These are phyloP conservation scores for Phytopythium sindhum DNA, from an alignment of 352 stramenopile species.

Conservation along the genomic window DNA sequence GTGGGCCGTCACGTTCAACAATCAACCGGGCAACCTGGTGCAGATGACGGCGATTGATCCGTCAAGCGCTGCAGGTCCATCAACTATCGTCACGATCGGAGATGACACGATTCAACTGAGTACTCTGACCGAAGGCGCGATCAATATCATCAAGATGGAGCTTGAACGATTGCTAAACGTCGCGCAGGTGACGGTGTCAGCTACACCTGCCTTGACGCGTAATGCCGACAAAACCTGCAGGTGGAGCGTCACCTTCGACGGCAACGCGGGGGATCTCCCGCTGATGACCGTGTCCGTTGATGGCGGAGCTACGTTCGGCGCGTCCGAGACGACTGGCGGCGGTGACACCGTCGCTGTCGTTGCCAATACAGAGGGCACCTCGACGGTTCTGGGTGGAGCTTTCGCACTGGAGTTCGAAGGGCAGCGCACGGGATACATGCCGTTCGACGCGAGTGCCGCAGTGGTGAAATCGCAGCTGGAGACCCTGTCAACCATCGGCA, in stretches of 20 bases:
- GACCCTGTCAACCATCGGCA: constrained; percentile 84
- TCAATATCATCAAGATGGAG: constrained; percentile 94
- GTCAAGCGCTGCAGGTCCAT: constrained; percentile 28
- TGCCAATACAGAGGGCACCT: constrained; percentile 43
- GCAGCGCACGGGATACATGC: constrained; percentile 89
- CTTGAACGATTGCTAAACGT: constrained; percentile 91
- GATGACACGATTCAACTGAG: constrained; percentile 84
- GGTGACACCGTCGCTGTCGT: constrained; percentile 51
- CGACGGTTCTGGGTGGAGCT: constrained; percentile 46
- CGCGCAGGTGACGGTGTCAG: constrained; percentile 85
- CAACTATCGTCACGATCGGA: constrained; percentile 42
- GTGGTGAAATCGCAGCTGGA: constrained; percentile 90
- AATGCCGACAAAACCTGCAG: constrained; percentile 73
- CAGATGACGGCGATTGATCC: constrained; percentile 65
- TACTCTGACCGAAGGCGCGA: constrained; percentile 70
- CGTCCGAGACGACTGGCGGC: constrained; percentile 21
- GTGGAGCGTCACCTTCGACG: constrained; percentile 93
- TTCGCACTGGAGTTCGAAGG: constrained; percentile 90
- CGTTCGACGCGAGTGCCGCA: constrained; percentile 84
- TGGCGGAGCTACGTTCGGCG: constrained; percentile 30
- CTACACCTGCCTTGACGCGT: constrained; percentile 26
- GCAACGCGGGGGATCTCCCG: constrained; percentile 85
- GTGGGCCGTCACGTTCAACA: constrained; percentile 90
- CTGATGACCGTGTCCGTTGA: constrained; percentile 53
- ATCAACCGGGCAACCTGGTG: constrained; percentile 82